Percentiles rank a stretch among this genome's conserved stretches.
phyloP scores from a whole-genome alignment of 176 grass and related monocot species.

The Triticum turgidum region DNA sequence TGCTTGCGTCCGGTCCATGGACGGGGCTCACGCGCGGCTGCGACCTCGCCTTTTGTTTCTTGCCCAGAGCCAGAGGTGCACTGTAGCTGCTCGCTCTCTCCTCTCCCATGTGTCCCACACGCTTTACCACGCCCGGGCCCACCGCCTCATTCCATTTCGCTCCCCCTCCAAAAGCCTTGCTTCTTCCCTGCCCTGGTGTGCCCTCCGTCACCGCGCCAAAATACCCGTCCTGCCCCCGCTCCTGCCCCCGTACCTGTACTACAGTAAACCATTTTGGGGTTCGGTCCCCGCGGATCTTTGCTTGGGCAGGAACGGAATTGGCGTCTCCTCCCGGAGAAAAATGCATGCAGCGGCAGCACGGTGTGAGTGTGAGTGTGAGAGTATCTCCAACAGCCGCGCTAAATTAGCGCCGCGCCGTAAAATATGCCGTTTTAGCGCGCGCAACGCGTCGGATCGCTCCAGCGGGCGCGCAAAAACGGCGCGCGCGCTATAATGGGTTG shows the following conservation, averaged over 20 bases:
- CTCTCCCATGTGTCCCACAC: constrained; percentile 30
- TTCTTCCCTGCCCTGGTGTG: too few species aligned
- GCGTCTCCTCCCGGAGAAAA: constrained; percentile 15
- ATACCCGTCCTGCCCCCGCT: constrained; percentile 15
- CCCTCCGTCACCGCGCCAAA: not conserved
- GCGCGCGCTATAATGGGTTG: too few species aligned
- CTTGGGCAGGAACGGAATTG: constrained; percentile 22
- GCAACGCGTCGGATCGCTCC: too few species aligned
- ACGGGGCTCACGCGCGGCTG: not conserved
- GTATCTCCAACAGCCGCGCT: too few species aligned
- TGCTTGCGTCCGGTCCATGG: not conserved
- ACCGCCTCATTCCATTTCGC: constrained; percentile 30
- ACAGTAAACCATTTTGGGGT: not conserved
- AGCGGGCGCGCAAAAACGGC: too few species aligned
- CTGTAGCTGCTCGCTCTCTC: constrained; percentile 2
- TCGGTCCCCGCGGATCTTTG: constrained; percentile 28
- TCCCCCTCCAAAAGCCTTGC: too few species aligned
- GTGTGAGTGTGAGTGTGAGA: too few species aligned
- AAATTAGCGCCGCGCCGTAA: too few species aligned
- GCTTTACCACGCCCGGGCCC: constrained; percentile 27
- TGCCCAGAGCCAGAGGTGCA: not conserved
- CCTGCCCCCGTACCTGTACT: not conserved
- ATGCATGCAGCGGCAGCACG: not conserved
- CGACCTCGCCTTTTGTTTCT: too few species aligned
- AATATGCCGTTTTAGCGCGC: too few species aligned